These are phyloP conservation scores for Capronia epimyces DNA, from an alignment of 2,329 filamentous ascomycete genomes.

Conservation along the genomic window DNA sequence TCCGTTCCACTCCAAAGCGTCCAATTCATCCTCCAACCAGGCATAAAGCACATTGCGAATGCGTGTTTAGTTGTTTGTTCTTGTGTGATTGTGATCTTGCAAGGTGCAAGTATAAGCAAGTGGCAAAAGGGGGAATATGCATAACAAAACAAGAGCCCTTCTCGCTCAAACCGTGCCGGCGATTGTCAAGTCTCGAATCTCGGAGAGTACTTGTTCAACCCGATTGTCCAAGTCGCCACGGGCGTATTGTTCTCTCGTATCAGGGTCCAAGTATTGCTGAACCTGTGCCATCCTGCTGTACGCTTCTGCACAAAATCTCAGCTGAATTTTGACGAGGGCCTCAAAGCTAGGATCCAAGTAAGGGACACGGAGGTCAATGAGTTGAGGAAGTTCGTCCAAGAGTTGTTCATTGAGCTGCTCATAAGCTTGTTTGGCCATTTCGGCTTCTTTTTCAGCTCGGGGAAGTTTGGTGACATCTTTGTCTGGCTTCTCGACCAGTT, in stretches of 20 bases:
- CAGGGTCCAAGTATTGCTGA: slow-evolving; percentile 93
- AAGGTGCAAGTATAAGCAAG: not conserved
- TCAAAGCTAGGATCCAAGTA: slow-evolving; percentile 97
- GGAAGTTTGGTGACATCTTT: slow-evolving; percentile 97
- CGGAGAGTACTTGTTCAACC: slow-evolving; percentile 92
- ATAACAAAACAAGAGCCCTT: not conserved
- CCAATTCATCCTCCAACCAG: slow-evolving; percentile 10
- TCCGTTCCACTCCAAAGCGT: slow-evolving; percentile 1
- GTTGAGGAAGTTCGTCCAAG: slow-evolving; percentile 82
- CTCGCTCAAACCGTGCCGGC: slow-evolving; percentile 57
- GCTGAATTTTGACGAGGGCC: slow-evolving; percentile 95
- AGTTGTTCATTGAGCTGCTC: slow-evolving; percentile 97
- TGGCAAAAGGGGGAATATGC: not conserved
- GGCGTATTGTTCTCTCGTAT: slow-evolving; percentile 93
- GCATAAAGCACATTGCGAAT: slow-evolving; percentile 1
- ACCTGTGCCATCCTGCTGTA: slow-evolving; percentile 98
- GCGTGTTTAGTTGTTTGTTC: slow-evolving; percentile 1
- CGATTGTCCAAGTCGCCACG: slow-evolving; percentile 83
- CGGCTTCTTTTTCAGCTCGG: slow-evolving; percentile 90
- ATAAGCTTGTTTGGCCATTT: slow-evolving; percentile 88
- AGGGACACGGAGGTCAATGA: slow-evolving; percentile 93
- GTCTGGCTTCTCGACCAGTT: slow-evolving; percentile 94
- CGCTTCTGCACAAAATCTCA: slow-evolving; percentile 95
- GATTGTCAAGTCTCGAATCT: slow-evolving; percentile 96
- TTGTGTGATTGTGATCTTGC: slow-evolving; percentile 4